A percentile compares a stretch with the other conserved stretches of the same genome.
Evolutionary conservation across 2,329 filamentous ascomycete genomes (phyloP).

Genomic region (Diplodia sapinea): DNA sequence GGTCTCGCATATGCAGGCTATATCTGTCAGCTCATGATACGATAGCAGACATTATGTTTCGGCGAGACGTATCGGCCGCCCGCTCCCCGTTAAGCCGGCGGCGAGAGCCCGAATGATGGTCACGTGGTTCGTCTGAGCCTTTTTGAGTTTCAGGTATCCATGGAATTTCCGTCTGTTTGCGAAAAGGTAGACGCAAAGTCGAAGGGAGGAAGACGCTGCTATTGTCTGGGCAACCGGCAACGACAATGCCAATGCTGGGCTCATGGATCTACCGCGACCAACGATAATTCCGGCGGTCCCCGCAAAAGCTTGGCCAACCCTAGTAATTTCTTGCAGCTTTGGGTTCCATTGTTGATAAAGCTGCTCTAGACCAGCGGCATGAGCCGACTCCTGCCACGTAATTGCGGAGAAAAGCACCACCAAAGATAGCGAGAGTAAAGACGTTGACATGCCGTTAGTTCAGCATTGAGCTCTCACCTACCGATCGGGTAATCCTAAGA

Average conservation of each 20-base stretch:
- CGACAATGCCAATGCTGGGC: neutral
- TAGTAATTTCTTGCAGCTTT: neutral
- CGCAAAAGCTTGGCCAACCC: neutral
- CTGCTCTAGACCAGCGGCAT: neutral
- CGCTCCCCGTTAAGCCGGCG: neutral
- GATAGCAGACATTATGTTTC: neutral
- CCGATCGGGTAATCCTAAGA: neutral
- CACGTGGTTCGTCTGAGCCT: neutral
- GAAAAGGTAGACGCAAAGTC: neutral
- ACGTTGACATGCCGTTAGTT: neutral
- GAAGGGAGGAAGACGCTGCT: neutral
- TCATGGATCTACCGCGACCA: neutral
- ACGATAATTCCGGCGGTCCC: neutral
- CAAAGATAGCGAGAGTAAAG: neutral
- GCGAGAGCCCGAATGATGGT: neutral
- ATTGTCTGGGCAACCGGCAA: neutral
- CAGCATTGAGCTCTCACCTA: neutral
- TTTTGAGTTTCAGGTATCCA: neutral
- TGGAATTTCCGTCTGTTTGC: neutral
- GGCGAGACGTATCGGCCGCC: neutral
- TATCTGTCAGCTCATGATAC: neutral
- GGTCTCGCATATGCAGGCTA: neutral
- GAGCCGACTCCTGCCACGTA: neutral
- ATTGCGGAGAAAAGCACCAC: neutral
- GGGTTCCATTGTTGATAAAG: neutral